These are phyloP conservation scores for Tilletia walkeri DNA, from an alignment of 1,284 basidiomycete species.

Conservation along the genomic window DNA sequence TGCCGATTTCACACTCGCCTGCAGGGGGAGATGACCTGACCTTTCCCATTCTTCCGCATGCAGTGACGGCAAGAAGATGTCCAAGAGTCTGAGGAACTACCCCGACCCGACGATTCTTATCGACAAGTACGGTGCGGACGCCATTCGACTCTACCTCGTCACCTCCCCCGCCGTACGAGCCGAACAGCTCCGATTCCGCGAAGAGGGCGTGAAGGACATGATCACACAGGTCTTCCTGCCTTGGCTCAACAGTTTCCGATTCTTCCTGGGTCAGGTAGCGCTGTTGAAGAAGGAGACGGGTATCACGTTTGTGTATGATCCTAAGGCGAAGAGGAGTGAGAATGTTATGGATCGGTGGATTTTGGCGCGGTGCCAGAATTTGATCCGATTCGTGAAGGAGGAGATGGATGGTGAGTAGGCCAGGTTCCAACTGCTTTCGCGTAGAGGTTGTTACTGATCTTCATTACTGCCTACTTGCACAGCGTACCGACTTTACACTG, in stretches of 20 bases:
- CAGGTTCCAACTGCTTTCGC: no score
- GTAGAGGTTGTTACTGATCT: constrained; percentile 15
- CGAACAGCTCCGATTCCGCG: constrained; percentile 95
- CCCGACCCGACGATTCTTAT: constrained; percentile 94
- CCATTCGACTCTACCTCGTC: constrained; percentile 94
- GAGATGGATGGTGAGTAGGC: constrained; percentile 71
- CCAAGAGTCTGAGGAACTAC: constrained; percentile 95
- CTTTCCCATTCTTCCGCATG: no score
- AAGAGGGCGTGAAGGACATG: constrained; percentile 96
- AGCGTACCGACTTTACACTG: constrained; percentile 94
- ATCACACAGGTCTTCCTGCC: constrained; percentile 90
- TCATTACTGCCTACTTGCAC: background rate
- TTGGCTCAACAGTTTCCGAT: constrained; percentile 99
- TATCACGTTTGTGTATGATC: constrained; percentile 80
- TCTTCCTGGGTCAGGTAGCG: constrained; percentile 94
- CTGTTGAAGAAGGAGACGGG: constrained; percentile 80
- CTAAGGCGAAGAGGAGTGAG: constrained; percentile 75
- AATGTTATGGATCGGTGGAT: constrained; percentile 99
- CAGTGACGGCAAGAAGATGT: constrained; percentile 97
- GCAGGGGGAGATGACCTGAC: no score
- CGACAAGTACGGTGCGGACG: constrained; percentile 90
- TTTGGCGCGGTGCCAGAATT: constrained; percentile 90
- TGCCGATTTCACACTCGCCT: background rate
- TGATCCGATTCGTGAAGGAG: constrained; percentile 84
- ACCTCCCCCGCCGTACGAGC: constrained; percentile 98